Percentiles rank a stretch among this genome's conserved stretches.
phyloP scores from a whole-genome alignment of 108 stramenopile species.

The Chaetoceros muelleri region DNA sequence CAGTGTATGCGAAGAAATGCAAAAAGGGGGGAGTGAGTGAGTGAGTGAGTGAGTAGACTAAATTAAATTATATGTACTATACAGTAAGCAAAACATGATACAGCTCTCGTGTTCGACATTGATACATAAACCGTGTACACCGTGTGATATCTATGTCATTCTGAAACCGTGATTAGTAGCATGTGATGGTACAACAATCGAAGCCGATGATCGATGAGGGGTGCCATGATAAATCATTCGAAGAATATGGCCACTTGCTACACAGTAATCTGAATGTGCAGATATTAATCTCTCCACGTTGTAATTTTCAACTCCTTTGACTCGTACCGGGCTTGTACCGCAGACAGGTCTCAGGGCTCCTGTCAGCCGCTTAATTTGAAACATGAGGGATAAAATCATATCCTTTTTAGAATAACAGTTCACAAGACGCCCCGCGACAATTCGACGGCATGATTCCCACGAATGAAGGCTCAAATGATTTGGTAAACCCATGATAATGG shows the following conservation, averaged over 20 bases:
- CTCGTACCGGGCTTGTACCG: constrained; percentile 56
- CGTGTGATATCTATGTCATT: too few species aligned
- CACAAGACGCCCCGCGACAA: constrained; percentile 87
- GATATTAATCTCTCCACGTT: constrained; percentile 61
- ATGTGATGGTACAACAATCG: not conserved
- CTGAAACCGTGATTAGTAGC: too few species aligned
- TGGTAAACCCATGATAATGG: constrained; percentile 73
- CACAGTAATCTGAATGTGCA: constrained; percentile 65
- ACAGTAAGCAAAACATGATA: too few species aligned
- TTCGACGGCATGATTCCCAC: constrained; percentile 74
- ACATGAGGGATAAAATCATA: constrained; percentile 85
- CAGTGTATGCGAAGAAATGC: not conserved
- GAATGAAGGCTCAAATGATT: constrained; percentile 66
- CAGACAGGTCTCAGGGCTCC: constrained; percentile 64
- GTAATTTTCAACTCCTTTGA: constrained; percentile 67
- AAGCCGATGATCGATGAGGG: constrained; percentile 29
- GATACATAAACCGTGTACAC: too few species aligned
- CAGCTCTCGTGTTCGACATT: too few species aligned
- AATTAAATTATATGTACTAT: too few species aligned
- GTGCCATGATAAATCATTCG: constrained; percentile 49
- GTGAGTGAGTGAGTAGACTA: too few species aligned
- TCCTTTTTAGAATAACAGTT: constrained; percentile 89
- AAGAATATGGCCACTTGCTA: constrained; percentile 50
- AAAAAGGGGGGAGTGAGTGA: too few species aligned
- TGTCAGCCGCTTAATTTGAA: constrained; percentile 76